These are phyloP conservation scores for Pseudovirgaria hyperparasitica DNA, from an alignment of 2,329 filamentous ascomycete species.

Conservation along the genomic window DNA sequence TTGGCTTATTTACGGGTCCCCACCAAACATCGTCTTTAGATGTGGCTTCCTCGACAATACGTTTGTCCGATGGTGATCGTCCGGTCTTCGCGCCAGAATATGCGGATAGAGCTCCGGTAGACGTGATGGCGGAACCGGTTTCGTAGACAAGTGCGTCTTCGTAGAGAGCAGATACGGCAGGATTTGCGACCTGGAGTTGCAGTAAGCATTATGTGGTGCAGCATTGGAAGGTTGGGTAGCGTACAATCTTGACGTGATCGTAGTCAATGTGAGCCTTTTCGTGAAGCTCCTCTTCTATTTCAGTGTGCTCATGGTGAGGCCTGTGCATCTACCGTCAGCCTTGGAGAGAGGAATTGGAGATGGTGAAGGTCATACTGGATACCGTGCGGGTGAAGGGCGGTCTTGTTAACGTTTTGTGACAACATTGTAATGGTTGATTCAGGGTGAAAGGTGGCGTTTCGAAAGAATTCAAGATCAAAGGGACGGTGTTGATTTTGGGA, in stretches of 20 bases:
- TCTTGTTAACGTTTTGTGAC: constrained; percentile 66
- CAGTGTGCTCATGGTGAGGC: constrained; percentile 78
- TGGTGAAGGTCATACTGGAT: constrained; percentile 52
- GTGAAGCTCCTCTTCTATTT: constrained; percentile 94
- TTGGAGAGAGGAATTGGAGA: constrained; percentile 1
- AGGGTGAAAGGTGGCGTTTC: no score
- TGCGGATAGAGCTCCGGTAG: constrained; percentile 84
- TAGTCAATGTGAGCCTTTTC: constrained; percentile 99
- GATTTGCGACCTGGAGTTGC: constrained; percentile 62
- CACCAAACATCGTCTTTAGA: constrained; percentile 96
- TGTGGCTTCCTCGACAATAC: constrained; percentile 80
- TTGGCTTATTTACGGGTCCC: constrained; percentile 99
- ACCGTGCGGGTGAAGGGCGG: constrained; percentile 78
- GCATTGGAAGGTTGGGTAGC: constrained; percentile 19
- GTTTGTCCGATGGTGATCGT: constrained; percentile 92
- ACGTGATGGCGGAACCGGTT: constrained; percentile 93
- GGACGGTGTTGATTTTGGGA: no score
- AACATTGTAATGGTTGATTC: constrained; percentile 29
- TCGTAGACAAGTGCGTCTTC: constrained; percentile 99
- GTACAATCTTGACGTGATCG: constrained; percentile 91
- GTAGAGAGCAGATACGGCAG: constrained; percentile 88
- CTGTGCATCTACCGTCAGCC: constrained; percentile 32
- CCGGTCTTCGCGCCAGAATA: constrained; percentile 98
- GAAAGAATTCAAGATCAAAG: constrained; percentile 13
- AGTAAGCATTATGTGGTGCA: constrained; percentile 7